Evolutionary conservation across 2,329 filamentous ascomycete species (phyloP).

Genomic region (Hypoxylon rubiginosum): DNA sequence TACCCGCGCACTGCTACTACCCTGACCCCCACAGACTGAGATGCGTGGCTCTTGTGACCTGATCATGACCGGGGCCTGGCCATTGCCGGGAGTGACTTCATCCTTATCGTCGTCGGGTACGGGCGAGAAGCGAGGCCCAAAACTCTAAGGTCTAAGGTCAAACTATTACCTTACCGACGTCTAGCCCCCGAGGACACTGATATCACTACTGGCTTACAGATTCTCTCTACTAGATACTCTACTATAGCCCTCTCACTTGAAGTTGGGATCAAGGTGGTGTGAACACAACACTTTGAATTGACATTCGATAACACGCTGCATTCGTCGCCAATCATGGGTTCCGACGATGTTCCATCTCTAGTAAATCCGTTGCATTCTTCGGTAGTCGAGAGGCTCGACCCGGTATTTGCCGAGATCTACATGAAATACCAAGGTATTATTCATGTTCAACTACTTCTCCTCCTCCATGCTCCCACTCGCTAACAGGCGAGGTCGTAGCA

Average conservation of each 20-base stretch:
- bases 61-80: neutral
- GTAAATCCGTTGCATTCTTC: slow-evolving; percentile 64
- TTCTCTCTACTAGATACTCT: neutral
- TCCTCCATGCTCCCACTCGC: slow-evolving; percentile 56
- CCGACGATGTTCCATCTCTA: slow-evolving; percentile 34
- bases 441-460: slow-evolving; percentile 54
- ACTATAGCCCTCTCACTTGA: slow-evolving; percentile 2
- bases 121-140: neutral
- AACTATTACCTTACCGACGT: slow-evolving; percentile 10
- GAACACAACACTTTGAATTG: slow-evolving; percentile 8
- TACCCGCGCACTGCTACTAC: slow-evolving; percentile 25
- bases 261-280: slow-evolving; percentile 9
- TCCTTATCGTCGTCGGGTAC: slow-evolving; percentile 1
- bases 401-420: slow-evolving; percentile 63
- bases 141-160: slow-evolving; percentile 9
- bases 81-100: slow-evolving; percentile 11
- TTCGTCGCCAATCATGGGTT: slow-evolving; percentile 40
- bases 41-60: neutral
- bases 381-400: slow-evolving; percentile 61
- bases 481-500: slow-evolving; percentile 53
- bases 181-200: neutral
- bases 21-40: slow-evolving; percentile 34
- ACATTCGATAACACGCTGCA: slow-evolving; percentile 22
- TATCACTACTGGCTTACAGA: neutral
- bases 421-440: slow-evolving; percentile 52